Base-by-base conservation (phyloP, 192 early-diverging fungal genomes). In the Entrophospora sp. region DNA sequence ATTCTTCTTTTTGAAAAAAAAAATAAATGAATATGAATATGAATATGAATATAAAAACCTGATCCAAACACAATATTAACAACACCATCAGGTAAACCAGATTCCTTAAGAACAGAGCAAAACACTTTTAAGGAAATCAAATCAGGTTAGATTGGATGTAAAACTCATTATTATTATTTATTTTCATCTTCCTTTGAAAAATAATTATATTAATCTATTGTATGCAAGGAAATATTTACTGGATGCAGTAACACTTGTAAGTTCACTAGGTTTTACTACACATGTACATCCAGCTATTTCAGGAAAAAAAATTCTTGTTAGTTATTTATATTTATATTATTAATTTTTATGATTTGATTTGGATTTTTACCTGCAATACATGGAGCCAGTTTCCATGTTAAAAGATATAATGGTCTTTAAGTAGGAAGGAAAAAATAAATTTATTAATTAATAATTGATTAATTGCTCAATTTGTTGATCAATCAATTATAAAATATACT, bases 31-130 rank as follows among this genome's bases (percentile, higher is more conserved):
- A n/a, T n/a, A n/a, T n/a, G n/a, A n/a, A n/a, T n/a, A n/a, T n/a
- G n/a, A n/a, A n/a, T n/a, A n/a, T n/a, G n/a, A n/a, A n/a, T n/a
- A n/a, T n/a, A 61, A 68, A 70, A 68, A 30, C 76, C 76, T 1
- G 73, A 78, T 8, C 89, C 89, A 78, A 88, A 89, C 40, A 89
- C 80, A 76, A 91, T 81, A 70, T 91, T 91, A 43, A 87, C 84
- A n/a, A 91, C 89, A 25, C 89, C 86, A 4, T 73, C 64, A 0
- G 89, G 87, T 1, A 91, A 60, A 13, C 83, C 85, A 16, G 85
- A 85, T 7, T 85, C 77, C 16, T 75, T 66, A 24, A 89, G 60
- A 44, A 89, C 76, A 14, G 75, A 71, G 58, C 80, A 78, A 13
- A 91, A 75, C 71, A 89, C 16, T 68, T 9, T 12, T 3, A 31